A percentile compares a stretch with the other conserved stretches of the same genome.
Evolutionary conservation across 2,329 filamentous ascomycete species (phyloP).

Genomic region (Pleurostoma richardsiae): DNA sequence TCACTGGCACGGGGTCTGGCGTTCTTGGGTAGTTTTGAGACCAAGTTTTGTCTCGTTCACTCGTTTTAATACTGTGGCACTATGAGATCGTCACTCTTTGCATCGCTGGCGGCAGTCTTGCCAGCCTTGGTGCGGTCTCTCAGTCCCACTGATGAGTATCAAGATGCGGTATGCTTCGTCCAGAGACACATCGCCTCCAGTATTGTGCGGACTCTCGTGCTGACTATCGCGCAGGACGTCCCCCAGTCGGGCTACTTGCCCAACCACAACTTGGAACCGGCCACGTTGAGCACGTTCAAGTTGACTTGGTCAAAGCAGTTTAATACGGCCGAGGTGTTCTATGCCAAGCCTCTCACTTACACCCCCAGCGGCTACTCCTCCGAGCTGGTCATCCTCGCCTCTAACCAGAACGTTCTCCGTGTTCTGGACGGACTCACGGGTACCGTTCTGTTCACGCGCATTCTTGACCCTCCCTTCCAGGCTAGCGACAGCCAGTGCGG

Average conservation of each 20-base stretch:
- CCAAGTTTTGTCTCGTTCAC: too few species aligned
- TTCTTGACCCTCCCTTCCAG: slow-evolving; percentile 31
- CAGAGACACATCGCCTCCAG: too few species aligned
- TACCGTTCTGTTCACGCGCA: slow-evolving; percentile 25
- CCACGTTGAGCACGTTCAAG: slow-evolving; percentile 22
- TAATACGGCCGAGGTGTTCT: slow-evolving; percentile 24
- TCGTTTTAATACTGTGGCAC: too few species aligned
- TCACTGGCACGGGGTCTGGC: too few species aligned
- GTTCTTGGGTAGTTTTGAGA: too few species aligned
- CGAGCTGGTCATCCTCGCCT: slow-evolving; percentile 31
- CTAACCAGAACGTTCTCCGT: slow-evolving; percentile 30
- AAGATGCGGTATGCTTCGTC: too few species aligned
- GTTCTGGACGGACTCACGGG: slow-evolving; percentile 35
- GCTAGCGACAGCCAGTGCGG: slow-evolving; percentile 30
- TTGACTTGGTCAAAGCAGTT: slow-evolving; percentile 25
- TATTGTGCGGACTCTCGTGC: too few species aligned
- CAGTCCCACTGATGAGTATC: too few species aligned
- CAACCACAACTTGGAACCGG: slow-evolving; percentile 35
- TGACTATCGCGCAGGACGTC: slow-evolving; percentile 12
- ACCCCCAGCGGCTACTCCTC: slow-evolving; percentile 26
- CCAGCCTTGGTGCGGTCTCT: too few species aligned
- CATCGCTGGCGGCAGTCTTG: too few species aligned
- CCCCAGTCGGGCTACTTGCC: slow-evolving; percentile 29
- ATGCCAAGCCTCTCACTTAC: slow-evolving; percentile 36
- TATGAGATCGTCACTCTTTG: too few species aligned